These are phyloP conservation scores for Debaryomyces maramus DNA, from an alignment of 805 yeast genomes.

Conservation along the genomic window DNA sequence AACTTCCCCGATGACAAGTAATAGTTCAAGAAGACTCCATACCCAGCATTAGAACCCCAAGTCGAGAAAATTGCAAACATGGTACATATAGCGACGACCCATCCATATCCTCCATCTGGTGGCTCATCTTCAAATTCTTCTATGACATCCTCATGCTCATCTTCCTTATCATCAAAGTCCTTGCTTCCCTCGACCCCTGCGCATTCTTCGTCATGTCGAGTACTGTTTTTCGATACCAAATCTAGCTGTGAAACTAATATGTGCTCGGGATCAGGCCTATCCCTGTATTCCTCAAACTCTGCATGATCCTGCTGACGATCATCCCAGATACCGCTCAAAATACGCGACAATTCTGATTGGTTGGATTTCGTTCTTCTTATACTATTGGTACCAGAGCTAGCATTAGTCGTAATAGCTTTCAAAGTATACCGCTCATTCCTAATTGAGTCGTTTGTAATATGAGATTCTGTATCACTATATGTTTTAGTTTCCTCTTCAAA, in stretches of 20 bases:
- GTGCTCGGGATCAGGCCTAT: constrained; percentile 13
- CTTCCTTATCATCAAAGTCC: constrained; percentile 3
- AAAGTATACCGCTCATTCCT: neutral
- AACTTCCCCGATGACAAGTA: constrained; percentile 40
- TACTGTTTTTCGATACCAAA: constrained; percentile 10
- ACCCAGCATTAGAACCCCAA: constrained; percentile 60
- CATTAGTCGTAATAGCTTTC: neutral
- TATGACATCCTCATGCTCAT: neutral
- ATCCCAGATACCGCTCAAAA: constrained; percentile 22
- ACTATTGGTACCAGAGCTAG: neutral
- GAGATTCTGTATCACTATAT: neutral
- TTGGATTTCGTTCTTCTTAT: constrained; percentile 10
- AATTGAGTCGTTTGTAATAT: neutral
- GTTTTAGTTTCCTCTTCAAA: neutral
- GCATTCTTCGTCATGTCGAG: constrained; percentile 5
- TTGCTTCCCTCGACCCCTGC: constrained; percentile 2
- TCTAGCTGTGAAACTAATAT: constrained; percentile 19
- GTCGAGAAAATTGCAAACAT: constrained; percentile 48
- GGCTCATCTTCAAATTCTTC: constrained; percentile 3
- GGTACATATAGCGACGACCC: constrained; percentile 53
- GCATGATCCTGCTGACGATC: constrained; percentile 19
- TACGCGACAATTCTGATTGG: constrained; percentile 16
- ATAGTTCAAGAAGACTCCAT: constrained; percentile 57
- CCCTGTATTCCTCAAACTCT: constrained; percentile 12
- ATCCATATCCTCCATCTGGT: constrained; percentile 40